A percentile compares a stretch with the other conserved stretches of the same genome.
phyloP scores from a whole-genome alignment of 805 yeast genomes.

The Brettanomyces bruxellensis region DNA sequence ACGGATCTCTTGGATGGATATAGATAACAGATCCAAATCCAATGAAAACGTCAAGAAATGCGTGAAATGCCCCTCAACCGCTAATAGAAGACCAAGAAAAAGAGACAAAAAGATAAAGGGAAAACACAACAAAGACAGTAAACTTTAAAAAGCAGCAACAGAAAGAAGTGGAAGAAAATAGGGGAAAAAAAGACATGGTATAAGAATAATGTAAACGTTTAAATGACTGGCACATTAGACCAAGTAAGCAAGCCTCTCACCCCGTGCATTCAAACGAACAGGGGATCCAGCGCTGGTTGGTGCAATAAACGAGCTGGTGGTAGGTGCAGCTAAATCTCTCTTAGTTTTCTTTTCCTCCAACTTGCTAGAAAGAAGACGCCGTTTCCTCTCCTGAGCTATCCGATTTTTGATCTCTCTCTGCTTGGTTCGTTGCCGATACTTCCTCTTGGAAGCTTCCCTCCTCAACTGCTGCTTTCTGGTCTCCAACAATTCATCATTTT shows the following conservation, averaged over 20 bases:
- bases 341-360: background rate
- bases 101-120: no score
- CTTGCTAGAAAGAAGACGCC: background rate
- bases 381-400: background rate
- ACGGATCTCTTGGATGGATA: no score
- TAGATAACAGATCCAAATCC: no score
- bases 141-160: no score
- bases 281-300: background rate
- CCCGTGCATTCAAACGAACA: background rate
- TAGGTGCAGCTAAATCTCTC: background rate
- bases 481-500: background rate
- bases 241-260: background rate
- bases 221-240: no score
- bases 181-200: no score
- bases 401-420: conserved; percentile 2
- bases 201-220: no score
- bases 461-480: conserved; percentile 11
- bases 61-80: no score
- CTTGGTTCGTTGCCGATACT: conserved; percentile 11
- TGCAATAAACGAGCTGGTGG: background rate
- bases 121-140: no score
- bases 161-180: no score
- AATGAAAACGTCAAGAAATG: no score
- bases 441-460: conserved; percentile 16
- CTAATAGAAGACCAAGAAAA: no score